phyloP scores from a whole-genome alignment of 1,284 basidiomycete species.

The Malassezia caprae region DNA sequence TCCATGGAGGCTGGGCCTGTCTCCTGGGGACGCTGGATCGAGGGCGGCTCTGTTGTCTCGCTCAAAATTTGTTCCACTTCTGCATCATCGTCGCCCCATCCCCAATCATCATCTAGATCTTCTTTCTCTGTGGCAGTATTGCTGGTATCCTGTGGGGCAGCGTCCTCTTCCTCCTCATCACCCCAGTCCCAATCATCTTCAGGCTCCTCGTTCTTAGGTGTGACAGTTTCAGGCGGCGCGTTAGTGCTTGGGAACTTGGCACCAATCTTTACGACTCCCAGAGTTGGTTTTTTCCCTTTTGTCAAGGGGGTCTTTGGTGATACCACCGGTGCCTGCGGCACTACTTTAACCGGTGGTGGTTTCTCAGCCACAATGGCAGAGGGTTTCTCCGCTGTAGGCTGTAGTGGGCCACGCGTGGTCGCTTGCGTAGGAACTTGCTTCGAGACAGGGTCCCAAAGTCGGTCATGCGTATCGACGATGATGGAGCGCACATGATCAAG shows the following conservation, averaged over 20 bases:
- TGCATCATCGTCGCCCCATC: constrained; percentile 11
- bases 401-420: neutral
- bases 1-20: neutral
- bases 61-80: neutral
- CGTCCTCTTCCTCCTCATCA: neutral
- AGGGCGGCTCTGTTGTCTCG: neutral
- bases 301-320: neutral
- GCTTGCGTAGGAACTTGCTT: neutral
- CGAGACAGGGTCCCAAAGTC: constrained; percentile 6
- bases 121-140: neutral
- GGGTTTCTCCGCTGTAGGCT: neutral
- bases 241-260: neutral
- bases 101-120: neutral
- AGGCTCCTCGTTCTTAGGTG: neutral
- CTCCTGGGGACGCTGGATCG: neutral
- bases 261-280: constrained; percentile 11
- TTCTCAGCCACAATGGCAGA: neutral
- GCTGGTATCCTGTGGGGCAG: neutral
- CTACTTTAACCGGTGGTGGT: neutral
- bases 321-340: neutral
- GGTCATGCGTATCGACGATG: neutral
- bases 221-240: neutral
- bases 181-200: constrained; percentile 17
- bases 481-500: constrained; percentile 2
- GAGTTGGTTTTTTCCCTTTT: constrained; percentile 6